Base-by-base conservation (phyloP, 306 rosid species). In the Acacia crassicarpa region DNA sequence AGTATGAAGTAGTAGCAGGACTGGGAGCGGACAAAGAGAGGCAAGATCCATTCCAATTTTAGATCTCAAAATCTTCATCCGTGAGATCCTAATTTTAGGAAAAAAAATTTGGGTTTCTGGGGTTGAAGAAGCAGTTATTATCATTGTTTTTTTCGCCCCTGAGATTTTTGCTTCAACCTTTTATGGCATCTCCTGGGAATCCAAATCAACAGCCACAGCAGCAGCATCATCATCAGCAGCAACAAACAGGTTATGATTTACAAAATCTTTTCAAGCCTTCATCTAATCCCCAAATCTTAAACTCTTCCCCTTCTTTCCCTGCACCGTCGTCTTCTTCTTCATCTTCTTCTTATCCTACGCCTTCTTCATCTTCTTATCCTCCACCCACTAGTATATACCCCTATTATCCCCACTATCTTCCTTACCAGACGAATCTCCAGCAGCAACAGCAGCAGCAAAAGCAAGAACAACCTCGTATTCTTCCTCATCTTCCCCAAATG, bases 311-410 rank as follows among this genome's bases (percentile, higher is more conserved):
- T 1, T 83, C 89, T 78, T 87, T 89, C 49, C 91, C 89, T 22
- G 1, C 79, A 23, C 86, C 89, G 41, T 65, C 86, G 74, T 82
- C 92, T 14, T 78, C 92, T 11, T 53, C 59, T 7, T 35, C 80
- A 6, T 79, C 92, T 17, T 23, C 91, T 67, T 71, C 91, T 14
- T 87, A 77, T 63, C 88, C 87, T 1, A 59, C 86, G 23, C 84
- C 61, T 19, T 54, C 94, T 51, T 89, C 94, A 33, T 86, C 94
- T 70, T 91, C 94, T 5, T 91, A 87, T 83, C 94, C 94, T 69
- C 95, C 95, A 15, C 86, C 91, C 2, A 88, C 94, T 79, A 92
- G 92, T 43, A 80, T 89, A 43, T 79, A 84, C 83, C 86, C 88
- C 35, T 89, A 67, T 82, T 82, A 86, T 44, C 88, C 91, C 79